Evolutionary conservation across 352 stramenopile species (phyloP).

Genomic region (Phytophthora ohioensis): DNA sequence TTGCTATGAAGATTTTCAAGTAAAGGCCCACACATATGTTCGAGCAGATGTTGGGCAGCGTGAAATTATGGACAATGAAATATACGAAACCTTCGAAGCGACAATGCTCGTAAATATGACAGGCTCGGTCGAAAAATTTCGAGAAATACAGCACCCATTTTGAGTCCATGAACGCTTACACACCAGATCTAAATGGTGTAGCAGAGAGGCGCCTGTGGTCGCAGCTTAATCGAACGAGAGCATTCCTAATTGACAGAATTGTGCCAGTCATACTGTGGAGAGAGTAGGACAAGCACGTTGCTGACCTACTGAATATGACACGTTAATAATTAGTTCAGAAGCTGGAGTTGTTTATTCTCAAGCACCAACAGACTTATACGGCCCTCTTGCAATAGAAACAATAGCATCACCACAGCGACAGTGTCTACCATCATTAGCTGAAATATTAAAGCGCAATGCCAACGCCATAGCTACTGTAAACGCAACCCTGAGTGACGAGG

Average conservation of each 20-base stretch:
- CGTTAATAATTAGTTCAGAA: background rate
- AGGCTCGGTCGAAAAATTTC: too few relatives aligned
- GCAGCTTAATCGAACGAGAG: background rate
- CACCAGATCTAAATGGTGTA: background rate
- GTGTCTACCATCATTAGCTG: background rate
- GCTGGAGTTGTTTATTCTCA: too few relatives aligned
- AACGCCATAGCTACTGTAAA: background rate
- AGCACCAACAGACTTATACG: too few relatives aligned
- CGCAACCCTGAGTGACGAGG: too few relatives aligned
- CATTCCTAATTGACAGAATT: background rate
- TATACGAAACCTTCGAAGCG: too few relatives aligned
- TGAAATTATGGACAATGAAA: too few relatives aligned
- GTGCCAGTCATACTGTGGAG: background rate
- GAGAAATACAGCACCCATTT: too few relatives aligned
- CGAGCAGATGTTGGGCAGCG: background rate
- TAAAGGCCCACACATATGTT: background rate
- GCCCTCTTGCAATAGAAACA: too few relatives aligned
- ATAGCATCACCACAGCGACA: too few relatives aligned
- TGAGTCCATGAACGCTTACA: background rate
- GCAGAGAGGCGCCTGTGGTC: too few relatives aligned
- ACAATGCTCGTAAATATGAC: too few relatives aligned
- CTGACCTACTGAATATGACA: slow-evolving; percentile 2
- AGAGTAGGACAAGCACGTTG: background rate
- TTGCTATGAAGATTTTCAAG: background rate
- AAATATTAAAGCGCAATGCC: slow-evolving; percentile 7